Evolutionary conservation across 1,284 basidiomycete species (phyloP), one percentile per base, ranked within the genome.

Genomic region (Neolentinus lepideus): DNA sequence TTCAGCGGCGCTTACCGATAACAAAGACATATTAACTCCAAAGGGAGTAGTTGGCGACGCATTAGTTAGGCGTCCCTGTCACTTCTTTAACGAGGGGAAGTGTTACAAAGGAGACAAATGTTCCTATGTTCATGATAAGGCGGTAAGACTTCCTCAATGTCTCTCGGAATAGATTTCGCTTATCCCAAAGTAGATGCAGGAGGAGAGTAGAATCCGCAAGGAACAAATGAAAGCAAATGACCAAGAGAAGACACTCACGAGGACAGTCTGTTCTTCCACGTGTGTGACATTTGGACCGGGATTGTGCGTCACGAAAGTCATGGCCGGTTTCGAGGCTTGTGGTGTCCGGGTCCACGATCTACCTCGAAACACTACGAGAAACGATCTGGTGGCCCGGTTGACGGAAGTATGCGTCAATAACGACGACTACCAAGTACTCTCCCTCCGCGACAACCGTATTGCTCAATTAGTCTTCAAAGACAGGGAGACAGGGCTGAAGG

Each of bases 241-340:
- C 16, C 19, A 43, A n/a, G 60, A 67, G 1, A 68, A 68, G 47
- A 73, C 71, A 2, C 67, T 74, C 1, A 74, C 67, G 53, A 69
- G 70, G 47, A 59, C 77, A n/a, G 69, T 80, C 11, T 67, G 69
- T 19, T 77, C 73, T 1, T 75, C 76, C 12, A 75, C 68, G 35
- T 60, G 80, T 38, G 73, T 78, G 19, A 77, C 76, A 3, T 79
- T 68, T 50, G 67, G 68, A n/a, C 74, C 78, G 1, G 79, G 79
- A 3, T 61, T 81, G 33, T 64, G 73, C 21, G 66, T 81, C 25
- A 63, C 62, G 52, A 62, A 64, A n/a, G 58, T 79, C 29, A 61
- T 77, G 24, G 65, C 72, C 16, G 79, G 80, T 3, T 81, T 79
- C 58, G 76, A 81, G 46, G 69, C 75, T 8, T 79, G 78, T 59